Evolutionary conservation across 352 stramenopile genomes (phyloP).

Genomic region (Pilasporangium apinafurcum): DNA sequence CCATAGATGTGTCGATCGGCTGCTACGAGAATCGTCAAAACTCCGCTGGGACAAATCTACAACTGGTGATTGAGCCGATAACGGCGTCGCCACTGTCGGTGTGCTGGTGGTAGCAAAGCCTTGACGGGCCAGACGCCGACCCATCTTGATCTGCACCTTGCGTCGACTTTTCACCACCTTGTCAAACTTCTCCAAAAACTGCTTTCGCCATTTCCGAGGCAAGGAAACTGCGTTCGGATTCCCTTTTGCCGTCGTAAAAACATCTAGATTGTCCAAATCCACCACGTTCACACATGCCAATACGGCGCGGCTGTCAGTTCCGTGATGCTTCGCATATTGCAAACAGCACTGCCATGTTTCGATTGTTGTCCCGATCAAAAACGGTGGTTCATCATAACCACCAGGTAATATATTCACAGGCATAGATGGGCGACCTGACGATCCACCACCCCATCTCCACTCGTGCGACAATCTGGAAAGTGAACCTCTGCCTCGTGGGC

Average conservation of each 20-base stretch:
- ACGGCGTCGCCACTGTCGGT: conserved; percentile 3
- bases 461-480: conserved; percentile 51
- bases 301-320: conserved; percentile 45
- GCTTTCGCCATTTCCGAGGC: conserved; percentile 68
- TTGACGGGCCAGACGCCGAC: conserved; percentile 15
- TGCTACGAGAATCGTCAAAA: conserved; percentile 33
- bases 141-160: conserved; percentile 49
- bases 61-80: conserved; percentile 13
- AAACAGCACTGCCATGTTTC: conserved; percentile 71
- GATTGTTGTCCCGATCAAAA: conserved; percentile 53
- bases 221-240: conserved; percentile 47
- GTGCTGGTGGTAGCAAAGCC: conserved; percentile 12
- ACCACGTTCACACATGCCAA: conserved; percentile 58
- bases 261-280: conserved; percentile 50
- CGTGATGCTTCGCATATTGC: conserved; percentile 30
- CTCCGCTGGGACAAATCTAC: conserved; percentile 24
- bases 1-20: conserved; percentile 16
- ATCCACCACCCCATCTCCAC: conserved; percentile 52
- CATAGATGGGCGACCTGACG: background rate
- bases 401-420: no score
- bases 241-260: conserved; percentile 47
- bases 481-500: conserved; percentile 49
- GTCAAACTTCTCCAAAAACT: conserved; percentile 70
- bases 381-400: conserved; percentile 39
- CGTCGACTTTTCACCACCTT: conserved; percentile 59